These are phyloP conservation scores for Hyphopichia homilentoma DNA, from an alignment of 805 yeast genomes.

Conservation along the genomic window DNA sequence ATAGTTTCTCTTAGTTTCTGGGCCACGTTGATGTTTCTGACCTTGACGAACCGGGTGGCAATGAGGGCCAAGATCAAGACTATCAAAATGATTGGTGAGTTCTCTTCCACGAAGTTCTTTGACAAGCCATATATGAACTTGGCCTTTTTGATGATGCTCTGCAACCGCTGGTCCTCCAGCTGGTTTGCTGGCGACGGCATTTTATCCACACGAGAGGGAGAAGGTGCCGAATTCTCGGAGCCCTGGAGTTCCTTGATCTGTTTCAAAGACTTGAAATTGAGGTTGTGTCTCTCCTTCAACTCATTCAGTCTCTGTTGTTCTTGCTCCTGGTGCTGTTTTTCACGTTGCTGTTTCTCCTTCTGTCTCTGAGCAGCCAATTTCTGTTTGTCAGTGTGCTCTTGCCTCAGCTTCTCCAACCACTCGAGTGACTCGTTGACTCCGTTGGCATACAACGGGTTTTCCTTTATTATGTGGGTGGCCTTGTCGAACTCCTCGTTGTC, in stretches of 20 bases:
- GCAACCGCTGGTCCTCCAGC: too few relatives aligned
- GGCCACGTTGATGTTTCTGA: constrained; percentile 22
- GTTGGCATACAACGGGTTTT: constrained; percentile 13
- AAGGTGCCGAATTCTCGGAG: too few relatives aligned
- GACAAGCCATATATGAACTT: constrained; percentile 15
- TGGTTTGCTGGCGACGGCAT: too few relatives aligned
- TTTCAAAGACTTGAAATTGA: constrained; percentile 27
- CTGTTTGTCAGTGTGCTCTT: constrained; percentile 9
- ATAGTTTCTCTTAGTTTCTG: constrained; percentile 33
- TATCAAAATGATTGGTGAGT: constrained; percentile 24
- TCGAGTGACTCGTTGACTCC: background rate
- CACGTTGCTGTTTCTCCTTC: constrained; percentile 18
- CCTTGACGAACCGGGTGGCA: constrained; percentile 16
- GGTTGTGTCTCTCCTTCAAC: constrained; percentile 15
- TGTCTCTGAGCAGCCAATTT: constrained; percentile 12
- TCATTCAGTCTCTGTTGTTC: constrained; percentile 7
- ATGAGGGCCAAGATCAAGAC: constrained; percentile 18
- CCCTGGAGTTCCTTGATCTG: constrained; percentile 21
- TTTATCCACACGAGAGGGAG: too few relatives aligned
- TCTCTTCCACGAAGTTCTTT: constrained; percentile 20
- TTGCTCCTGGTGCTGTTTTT: constrained; percentile 7
- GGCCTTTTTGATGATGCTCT: too few relatives aligned
- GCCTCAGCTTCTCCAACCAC: constrained; percentile 4
- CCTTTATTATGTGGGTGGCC: constrained; percentile 24
- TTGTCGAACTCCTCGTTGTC: constrained; percentile 21